Evolutionary conservation across 371 early-diverging fungal species (phyloP).

Genomic region (Circinella minor): DNA sequence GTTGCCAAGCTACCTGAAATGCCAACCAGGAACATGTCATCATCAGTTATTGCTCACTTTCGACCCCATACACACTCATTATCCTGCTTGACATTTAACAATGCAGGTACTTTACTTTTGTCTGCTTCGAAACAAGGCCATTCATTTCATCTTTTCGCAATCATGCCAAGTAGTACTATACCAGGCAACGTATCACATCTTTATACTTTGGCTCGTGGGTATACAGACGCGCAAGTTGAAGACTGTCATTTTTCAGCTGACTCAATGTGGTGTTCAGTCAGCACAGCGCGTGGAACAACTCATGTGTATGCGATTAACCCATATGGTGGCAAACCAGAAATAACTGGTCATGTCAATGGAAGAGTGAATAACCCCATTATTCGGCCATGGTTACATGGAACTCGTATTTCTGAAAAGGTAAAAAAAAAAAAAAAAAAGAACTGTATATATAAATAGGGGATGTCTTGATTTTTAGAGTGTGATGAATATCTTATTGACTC

Average conservation of each 20-base stretch:
- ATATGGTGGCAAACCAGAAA: conserved; percentile 69
- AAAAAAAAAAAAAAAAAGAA: background rate
- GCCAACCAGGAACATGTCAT: conserved; percentile 35
- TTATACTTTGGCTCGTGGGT: conserved; percentile 78
- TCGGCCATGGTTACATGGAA: conserved; percentile 17
- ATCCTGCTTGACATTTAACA: conserved; percentile 66
- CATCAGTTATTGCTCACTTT: conserved; percentile 71
- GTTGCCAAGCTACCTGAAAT: conserved; percentile 33
- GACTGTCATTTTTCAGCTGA: conserved; percentile 75
- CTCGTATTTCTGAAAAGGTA: background rate
- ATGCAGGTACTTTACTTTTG: conserved; percentile 69
- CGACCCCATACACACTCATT: conserved; percentile 78
- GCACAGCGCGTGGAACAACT: conserved; percentile 80
- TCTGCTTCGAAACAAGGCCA: conserved; percentile 80
- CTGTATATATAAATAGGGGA: no score
- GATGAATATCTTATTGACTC: no score
- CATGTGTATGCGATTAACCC: conserved; percentile 78
- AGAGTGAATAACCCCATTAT: conserved; percentile 41
- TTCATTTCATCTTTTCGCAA: conserved; percentile 73
- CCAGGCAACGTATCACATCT: conserved; percentile 59
- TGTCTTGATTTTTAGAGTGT: no score
- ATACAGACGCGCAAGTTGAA: conserved; percentile 78
- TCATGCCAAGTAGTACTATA: conserved; percentile 29
- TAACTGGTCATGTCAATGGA: conserved; percentile 61
- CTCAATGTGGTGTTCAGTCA: conserved; percentile 80